Evolutionary conservation across 768 basidiomycete species (phyloP), one percentile per base, ranked within the genome.

Genomic region (Macrocybe gigantea): DNA sequence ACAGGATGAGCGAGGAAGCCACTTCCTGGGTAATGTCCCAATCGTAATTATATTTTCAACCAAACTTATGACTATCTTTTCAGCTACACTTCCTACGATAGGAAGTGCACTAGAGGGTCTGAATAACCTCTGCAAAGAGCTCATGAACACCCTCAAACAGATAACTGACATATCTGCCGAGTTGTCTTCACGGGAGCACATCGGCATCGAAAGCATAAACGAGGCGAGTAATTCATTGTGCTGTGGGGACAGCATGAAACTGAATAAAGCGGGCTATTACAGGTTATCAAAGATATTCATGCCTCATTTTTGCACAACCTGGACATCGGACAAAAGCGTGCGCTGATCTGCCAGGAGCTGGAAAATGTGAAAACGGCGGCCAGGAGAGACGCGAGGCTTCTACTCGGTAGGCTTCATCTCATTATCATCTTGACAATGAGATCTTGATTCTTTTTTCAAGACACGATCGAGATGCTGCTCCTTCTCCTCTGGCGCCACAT

Each of bases 401-500:
- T 82, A 9, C 69, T 90, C 2, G 72, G 85, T 85, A 50, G 45
- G 79, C 66, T 34, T 34, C 32, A 38, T 7, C 10, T 15, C 22
- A 38, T 41, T 9, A 38, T 43, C 31, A 41, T 15, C 7, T n/a
- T 30, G 36, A 4, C 33, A 43, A 35, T 41, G 48, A 4, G 38
- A 41, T 47, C 7, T 50, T 38, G 31, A 13, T 45, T 29, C 30
- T 22, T 7, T 32, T 32, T 32, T 36, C 4, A 53, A 88, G 87
- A 77, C 48, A 78, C 83, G 11, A 65, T 81, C 43, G 93, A 94
- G 64, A 85, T 92, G 79, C 61, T 88, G 5, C 70, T 93, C 7
- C 71, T 93, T 12, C 72, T 93, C 13, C 67, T 91, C 7, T 92
- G 88, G 85, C 75, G 89, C 11, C 93, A 94, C 57, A 58, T 90